phyloP scores from a whole-genome alignment of 2,329 filamentous ascomycete genomes.

The Nannizziopsis barbatae region DNA sequence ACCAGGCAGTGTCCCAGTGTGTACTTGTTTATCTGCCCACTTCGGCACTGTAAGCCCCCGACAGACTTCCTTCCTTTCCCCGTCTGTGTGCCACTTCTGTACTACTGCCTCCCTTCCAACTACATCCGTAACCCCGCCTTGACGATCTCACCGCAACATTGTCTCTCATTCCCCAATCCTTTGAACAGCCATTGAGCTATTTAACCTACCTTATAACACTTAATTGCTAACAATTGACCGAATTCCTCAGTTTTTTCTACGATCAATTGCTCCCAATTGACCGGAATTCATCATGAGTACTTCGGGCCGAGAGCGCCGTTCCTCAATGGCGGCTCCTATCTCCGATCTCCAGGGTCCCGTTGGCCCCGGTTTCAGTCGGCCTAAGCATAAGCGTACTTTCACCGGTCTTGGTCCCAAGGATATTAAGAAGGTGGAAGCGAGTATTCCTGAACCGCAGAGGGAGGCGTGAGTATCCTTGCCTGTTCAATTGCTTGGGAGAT shows the following conservation, averaged over 20 bases:
- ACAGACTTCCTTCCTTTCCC: too few relatives aligned
- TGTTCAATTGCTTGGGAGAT: neutral
- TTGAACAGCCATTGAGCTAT: neutral
- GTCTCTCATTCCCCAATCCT: too few relatives aligned
- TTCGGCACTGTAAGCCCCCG: too few relatives aligned
- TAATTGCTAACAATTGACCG: neutral
- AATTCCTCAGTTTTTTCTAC: neutral
- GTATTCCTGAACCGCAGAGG: slow-evolving; percentile 77
- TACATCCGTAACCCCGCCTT: too few relatives aligned
- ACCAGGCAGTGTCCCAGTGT: too few relatives aligned
- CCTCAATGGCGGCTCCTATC: slow-evolving; percentile 71
- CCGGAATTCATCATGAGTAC: slow-evolving; percentile 6
- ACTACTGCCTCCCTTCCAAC: too few relatives aligned
- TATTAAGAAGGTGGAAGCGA: slow-evolving; percentile 87
- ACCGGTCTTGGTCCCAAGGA: slow-evolving; percentile 85
- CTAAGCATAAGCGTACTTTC: slow-evolving; percentile 94
- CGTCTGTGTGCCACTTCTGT: too few relatives aligned
- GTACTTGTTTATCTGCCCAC: too few relatives aligned
- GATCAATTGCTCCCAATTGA: neutral
- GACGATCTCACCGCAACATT: too few relatives aligned
- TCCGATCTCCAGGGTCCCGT: slow-evolving; percentile 77
- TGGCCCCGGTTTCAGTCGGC: slow-evolving; percentile 73
- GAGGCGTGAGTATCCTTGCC: slow-evolving; percentile 47
- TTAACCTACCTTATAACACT: neutral
- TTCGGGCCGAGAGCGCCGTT: slow-evolving; percentile 60